phyloP scores from a whole-genome alignment of 2,329 filamentous ascomycete species.

The Cladosporium sp. region DNA sequence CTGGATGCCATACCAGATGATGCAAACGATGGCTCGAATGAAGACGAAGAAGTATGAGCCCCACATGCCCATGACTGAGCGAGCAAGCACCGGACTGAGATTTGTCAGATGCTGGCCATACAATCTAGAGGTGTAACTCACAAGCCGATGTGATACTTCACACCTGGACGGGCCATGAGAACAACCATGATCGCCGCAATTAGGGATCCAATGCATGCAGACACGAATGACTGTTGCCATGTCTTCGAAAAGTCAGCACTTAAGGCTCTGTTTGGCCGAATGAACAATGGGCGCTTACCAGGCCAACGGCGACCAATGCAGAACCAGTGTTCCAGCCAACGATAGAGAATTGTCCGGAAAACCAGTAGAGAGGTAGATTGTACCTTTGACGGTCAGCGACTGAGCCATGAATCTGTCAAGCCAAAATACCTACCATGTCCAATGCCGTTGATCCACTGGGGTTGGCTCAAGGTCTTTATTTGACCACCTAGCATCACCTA shows the following conservation, averaged over 20 bases:
- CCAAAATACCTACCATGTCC: slow-evolving; percentile 23
- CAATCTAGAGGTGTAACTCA: background rate
- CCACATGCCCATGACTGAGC: slow-evolving; percentile 41
- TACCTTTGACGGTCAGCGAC: slow-evolving; percentile 10
- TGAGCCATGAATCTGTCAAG: background rate
- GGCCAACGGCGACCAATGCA: slow-evolving; percentile 11
- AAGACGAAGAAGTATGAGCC: slow-evolving; percentile 42
- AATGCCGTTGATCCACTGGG: slow-evolving; percentile 21
- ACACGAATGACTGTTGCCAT: slow-evolving; percentile 16
- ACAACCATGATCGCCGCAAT: slow-evolving; percentile 12
- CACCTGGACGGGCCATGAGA: slow-evolving; percentile 15
- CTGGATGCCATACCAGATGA: slow-evolving; percentile 37
- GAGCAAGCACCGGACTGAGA: slow-evolving; percentile 35
- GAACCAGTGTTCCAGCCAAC: slow-evolving; percentile 17
- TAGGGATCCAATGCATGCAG: slow-evolving; percentile 10
- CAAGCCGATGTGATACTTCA: slow-evolving; percentile 15
- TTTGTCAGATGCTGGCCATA: slow-evolving; percentile 17
- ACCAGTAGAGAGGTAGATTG: slow-evolving; percentile 14
- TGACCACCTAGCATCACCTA: slow-evolving; percentile 18
- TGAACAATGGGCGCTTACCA: background rate
- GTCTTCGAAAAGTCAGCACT: slow-evolving; percentile 4
- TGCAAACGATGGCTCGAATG: slow-evolving; percentile 37
- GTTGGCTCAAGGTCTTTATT: slow-evolving; percentile 24
- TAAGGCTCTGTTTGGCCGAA: background rate
- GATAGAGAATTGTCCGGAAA: slow-evolving; percentile 13